Evolutionary conservation across 2,329 filamentous ascomycete genomes (phyloP).

Genomic region (Phaeosphaeriaceae sp.): DNA sequence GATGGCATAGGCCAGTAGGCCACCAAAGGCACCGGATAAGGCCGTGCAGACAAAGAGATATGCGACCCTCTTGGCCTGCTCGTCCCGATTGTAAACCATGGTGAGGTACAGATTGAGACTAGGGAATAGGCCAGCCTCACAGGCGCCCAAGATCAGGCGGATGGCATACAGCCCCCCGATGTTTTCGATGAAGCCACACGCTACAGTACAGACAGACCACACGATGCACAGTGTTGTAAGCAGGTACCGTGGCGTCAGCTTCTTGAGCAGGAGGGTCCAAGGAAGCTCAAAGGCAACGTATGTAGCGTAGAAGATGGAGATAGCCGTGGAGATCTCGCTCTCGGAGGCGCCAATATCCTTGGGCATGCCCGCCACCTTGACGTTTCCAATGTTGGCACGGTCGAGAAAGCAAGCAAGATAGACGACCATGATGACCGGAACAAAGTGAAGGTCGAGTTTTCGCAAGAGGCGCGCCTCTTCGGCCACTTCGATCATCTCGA

Average conservation of each 20-base stretch:
- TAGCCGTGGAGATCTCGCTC: slow-evolving; percentile 67
- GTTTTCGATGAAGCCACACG: slow-evolving; percentile 24
- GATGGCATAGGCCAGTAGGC: slow-evolving; percentile 65
- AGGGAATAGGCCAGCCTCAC: slow-evolving; percentile 48
- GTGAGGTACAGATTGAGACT: slow-evolving; percentile 62
- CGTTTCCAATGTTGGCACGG: slow-evolving; percentile 45
- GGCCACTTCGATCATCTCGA: no score
- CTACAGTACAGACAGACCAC: slow-evolving; percentile 59
- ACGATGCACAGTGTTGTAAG: slow-evolving; percentile 56
- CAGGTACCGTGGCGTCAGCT: slow-evolving; percentile 60
- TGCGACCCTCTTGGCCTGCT: slow-evolving; percentile 64
- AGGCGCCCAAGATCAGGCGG: slow-evolving; percentile 41
- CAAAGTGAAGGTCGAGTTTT: slow-evolving; percentile 56
- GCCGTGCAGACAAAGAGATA: slow-evolving; percentile 66
- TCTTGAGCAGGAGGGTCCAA: slow-evolving; percentile 65
- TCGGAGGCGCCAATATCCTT: no score
- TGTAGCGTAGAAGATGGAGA: slow-evolving; percentile 69
- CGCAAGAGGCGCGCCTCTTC: no score
- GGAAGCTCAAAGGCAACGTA: slow-evolving; percentile 62
- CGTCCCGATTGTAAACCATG: slow-evolving; percentile 68
- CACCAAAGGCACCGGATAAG: slow-evolving; percentile 66
- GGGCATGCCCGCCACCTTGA: slow-evolving; percentile 46
- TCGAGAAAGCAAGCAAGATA: slow-evolving; percentile 51
- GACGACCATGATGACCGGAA: slow-evolving; percentile 52
- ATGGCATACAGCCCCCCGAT: no score